Evolutionary conservation across 371 early-diverging fungal species (phyloP), one percentile per base, ranked within the genome.

Genomic region (Mucor saturninus): DNA sequence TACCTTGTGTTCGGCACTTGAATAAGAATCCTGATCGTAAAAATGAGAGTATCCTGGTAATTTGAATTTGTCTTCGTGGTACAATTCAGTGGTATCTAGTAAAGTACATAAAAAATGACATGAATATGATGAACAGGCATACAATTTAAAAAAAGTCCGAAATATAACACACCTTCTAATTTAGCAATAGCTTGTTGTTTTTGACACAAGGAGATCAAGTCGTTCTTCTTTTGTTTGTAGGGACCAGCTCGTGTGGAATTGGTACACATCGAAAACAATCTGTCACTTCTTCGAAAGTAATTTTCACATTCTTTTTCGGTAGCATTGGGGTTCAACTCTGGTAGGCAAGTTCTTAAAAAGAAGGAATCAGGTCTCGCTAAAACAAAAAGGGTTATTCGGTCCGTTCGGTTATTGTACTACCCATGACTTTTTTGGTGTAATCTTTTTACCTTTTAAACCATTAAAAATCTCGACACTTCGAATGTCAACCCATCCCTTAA

Each of bases 401-500:
- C 65, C 69, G 65, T 65, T 30, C 37, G 4, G 29, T 58, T 35
- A 21, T 61, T 53, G 61, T 45, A 31, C 42, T 26, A 54, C 53
- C 54, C 10, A 54, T 39, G 39, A 37, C 39, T 29, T 29, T 38
- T 5, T 21, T 21, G 21, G 13, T 29, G 3, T 54, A 31, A 14
- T 4, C 21, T 26, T 26, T 11, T 10, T 77, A 79, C 79, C 79
- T 68, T 67, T 59, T 38, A 72, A 62, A 13, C 83, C 83, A 43
- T 75, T 50, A 49, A 82, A 82, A 0, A 82, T 13, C 43, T 82
- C 80, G 8, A 78, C 69, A 38, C 70, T 59, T 10, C 74, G 62
- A 31, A 82, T 76, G 52, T 77, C 80, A 4, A 65, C 71, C 83
- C 83, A 82, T 9, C 83, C 83, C 56, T 74, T 79, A 54, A 82